Conservation (phyloP, 1,139 yeast species). For the Debaryomycetaceae sp. region DNA sequence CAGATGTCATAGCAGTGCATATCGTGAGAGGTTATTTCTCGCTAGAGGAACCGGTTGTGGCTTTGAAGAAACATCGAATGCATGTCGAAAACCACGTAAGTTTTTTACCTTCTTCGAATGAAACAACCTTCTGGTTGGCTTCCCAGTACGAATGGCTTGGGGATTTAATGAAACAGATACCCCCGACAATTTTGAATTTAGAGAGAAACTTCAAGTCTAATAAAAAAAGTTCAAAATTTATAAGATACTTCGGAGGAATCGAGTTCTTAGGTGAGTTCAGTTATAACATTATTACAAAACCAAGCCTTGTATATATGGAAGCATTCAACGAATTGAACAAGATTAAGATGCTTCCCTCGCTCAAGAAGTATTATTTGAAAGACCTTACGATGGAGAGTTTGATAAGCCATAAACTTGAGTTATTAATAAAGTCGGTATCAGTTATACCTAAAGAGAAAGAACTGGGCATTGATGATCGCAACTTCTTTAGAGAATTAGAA, state of each 20-base stretch:
- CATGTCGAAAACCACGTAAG: slow-evolving; percentile 49
- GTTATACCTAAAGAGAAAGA: neutral
- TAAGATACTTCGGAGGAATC: slow-evolving; percentile 33
- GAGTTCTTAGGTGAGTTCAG: slow-evolving; percentile 20
- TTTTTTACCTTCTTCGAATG: slow-evolving; percentile 9
- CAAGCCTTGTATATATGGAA: slow-evolving; percentile 21
- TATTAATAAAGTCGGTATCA: neutral
- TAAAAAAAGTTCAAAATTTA: slow-evolving; percentile 7
- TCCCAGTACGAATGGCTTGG: slow-evolving; percentile 55
- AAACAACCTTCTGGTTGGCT: slow-evolving; percentile 37
- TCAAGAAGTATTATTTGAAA: slow-evolving; percentile 6
- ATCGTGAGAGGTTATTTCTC: slow-evolving; percentile 61
- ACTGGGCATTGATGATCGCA: neutral
- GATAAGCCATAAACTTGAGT: too few relatives aligned
- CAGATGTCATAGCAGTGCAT: slow-evolving; percentile 63
- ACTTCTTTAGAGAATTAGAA: neutral
- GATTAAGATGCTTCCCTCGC: slow-evolving; percentile 4
- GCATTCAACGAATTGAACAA: slow-evolving; percentile 13
- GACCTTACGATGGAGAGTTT: neutral
- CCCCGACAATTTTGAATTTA: slow-evolving; percentile 11
- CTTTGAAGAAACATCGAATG: slow-evolving; percentile 59
- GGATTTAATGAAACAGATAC: slow-evolving; percentile 46
- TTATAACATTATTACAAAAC: slow-evolving; percentile 25
- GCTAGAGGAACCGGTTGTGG: slow-evolving; percentile 55
- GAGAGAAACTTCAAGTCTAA: neutral